Evolutionary conservation across 2,329 filamentous ascomycete genomes (phyloP).

Genomic region (Fusarium illudens): DNA sequence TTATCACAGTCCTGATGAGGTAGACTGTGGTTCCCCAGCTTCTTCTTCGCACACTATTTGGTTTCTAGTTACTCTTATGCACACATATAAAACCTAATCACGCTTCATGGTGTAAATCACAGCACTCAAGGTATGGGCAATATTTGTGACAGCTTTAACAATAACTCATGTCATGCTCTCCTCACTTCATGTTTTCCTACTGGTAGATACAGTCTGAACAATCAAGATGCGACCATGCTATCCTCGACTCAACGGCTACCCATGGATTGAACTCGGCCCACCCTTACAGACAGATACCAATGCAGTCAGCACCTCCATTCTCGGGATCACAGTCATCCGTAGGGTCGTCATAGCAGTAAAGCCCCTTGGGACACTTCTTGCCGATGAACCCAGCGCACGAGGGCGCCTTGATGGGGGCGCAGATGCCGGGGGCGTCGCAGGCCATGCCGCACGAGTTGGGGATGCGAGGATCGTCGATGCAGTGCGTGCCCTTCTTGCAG

Average conservation of each 20-base stretch:
- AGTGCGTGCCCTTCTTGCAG: conserved; percentile 41
- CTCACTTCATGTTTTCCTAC: background rate
- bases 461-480: conserved; percentile 47
- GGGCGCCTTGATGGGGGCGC: conserved; percentile 34
- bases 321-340: conserved; percentile 42
- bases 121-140: background rate
- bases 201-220: background rate
- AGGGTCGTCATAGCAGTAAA: conserved; percentile 44
- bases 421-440: conserved; percentile 49
- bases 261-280: background rate
- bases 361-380: conserved; percentile 37
- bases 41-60: background rate
- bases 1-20: background rate
- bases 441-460: conserved; percentile 45
- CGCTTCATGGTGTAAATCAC: background rate
- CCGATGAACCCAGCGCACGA: conserved; percentile 43
- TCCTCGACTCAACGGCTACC: background rate
- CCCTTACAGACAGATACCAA: conserved; percentile 44
- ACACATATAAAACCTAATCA: background rate
- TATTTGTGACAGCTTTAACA: background rate
- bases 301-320: conserved; percentile 43
- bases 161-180: no score
- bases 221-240: background rate
- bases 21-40: background rate
- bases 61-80: background rate